Evolutionary conservation across 1,284 basidiomycete species (phyloP), one percentile per base, ranked within the genome.

Genomic region (Phylloporus sp.): DNA sequence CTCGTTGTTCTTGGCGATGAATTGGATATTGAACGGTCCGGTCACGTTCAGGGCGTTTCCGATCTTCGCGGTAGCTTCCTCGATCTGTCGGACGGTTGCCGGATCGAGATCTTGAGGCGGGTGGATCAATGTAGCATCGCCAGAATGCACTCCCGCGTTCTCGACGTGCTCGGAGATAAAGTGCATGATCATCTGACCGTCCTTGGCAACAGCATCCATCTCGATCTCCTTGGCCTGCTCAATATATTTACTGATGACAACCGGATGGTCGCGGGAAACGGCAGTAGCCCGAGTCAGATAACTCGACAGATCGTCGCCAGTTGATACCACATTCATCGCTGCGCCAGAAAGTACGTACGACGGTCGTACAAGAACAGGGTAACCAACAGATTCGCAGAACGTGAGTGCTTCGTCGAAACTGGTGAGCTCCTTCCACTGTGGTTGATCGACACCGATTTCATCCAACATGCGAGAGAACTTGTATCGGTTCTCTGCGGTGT

Each of bases 171-270:
- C 97, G 23, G 97, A 99, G 80, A 99, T 94, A 84, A 96, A 99
- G 82, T 99, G 97, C 97, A 99, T 98, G 80, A 99, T 87, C 89
- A 99, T 92, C 86, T 98, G 96, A 57, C 97, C 97, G 77, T 97
- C 95, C 82, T 93, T 94, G 63, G 98, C 98, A 56, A 99, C 91
- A 32, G 98, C 97, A 78, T 99, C 97, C 96, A 99, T 98, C 85
- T 99, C 98, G 74, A 99, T 99, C 84, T 99, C 98, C 86, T 99
- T 99, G 58, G 97, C 97, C 78, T 97, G 95, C 82, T 99, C 97
- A 78, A 99, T 98, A 84, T 98, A 99, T 83, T 99, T 99, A 72
- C 95, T 95, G 82, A 99, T 99, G 74, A 99, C 98, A 70, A 99
- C 97, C 2, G 98, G 97, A 79, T 99, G 94, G 64, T 99, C 97